A percentile compares a stretch with the other conserved stretches of the same genome.
Evolutionary conservation across 83 land plant species (phyloP).

Genomic region (Isoetes engelmannii): DNA sequence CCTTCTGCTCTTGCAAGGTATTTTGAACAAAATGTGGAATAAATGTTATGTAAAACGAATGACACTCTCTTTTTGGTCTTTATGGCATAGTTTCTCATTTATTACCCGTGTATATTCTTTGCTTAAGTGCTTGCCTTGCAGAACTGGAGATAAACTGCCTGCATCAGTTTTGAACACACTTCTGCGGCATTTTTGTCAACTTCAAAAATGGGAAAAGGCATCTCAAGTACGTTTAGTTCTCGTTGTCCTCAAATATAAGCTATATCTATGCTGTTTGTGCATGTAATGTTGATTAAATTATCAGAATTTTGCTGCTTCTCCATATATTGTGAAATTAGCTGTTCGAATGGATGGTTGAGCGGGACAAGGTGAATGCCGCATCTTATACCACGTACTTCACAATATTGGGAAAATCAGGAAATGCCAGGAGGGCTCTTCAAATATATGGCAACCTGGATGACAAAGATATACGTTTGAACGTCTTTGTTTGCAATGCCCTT

Average conservation of each 20-base stretch:
- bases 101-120: neutral
- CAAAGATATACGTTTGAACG: constrained; percentile 33
- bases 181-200: constrained; percentile 20
- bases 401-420: constrained; percentile 45
- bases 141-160: constrained; percentile 24
- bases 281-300: neutral
- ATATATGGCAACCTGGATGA: constrained; percentile 47
- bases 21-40: neutral
- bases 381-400: constrained; percentile 69
- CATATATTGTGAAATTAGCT: constrained; percentile 36
- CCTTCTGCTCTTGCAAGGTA: constrained; percentile 22
- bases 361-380: constrained; percentile 49
- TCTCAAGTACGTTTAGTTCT: constrained; percentile 14
- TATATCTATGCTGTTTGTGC: neutral
- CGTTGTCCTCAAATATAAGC: neutral
- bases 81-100: neutral
- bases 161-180: constrained; percentile 22
- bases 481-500: constrained; percentile 60
- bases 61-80: neutral
- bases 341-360: constrained; percentile 72
- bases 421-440: constrained; percentile 43
- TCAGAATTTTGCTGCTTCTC: neutral
- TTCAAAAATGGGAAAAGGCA: constrained; percentile 16
- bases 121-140: constrained; percentile 1
- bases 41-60: neutral